These are phyloP conservation scores for Salicornia ramosissima DNA, from an alignment of 148 eudicot species.

Conservation along the genomic window DNA sequence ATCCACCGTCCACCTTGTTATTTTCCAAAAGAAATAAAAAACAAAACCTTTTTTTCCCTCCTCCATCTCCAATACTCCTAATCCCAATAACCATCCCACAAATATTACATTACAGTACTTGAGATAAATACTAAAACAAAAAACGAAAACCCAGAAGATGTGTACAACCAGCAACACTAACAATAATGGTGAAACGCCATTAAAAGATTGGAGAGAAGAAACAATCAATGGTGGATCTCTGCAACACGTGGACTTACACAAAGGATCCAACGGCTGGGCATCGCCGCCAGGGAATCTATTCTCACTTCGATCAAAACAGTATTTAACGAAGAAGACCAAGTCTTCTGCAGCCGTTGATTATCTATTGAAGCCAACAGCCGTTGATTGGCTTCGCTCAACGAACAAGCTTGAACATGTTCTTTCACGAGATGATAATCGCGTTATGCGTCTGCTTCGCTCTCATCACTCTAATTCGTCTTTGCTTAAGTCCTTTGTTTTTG, in stretches of 20 bases:
- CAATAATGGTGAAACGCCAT: conserved; percentile 11
- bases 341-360: conserved; percentile 57
- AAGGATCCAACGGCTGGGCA: conserved; percentile 79
- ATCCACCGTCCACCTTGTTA: too few relatives aligned
- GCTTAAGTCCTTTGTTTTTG: conserved; percentile 55
- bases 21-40: too few relatives aligned
- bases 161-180: conserved; percentile 1
- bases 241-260: conserved; percentile 52
- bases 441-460: conserved; percentile 37
- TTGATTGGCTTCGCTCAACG: conserved; percentile 73
- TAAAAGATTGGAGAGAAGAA: conserved; percentile 49
- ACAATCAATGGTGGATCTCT: conserved; percentile 59
- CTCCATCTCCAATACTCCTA: too few relatives aligned
- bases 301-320: conserved; percentile 50
- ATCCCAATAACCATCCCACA: too few relatives aligned
- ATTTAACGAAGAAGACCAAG: conserved; percentile 52
- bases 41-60: too few relatives aligned
- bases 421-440: conserved; percentile 62
- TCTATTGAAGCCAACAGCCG: conserved; percentile 69
- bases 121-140: too few relatives aligned
- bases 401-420: conserved; percentile 72
- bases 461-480: conserved; percentile 28
- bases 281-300: conserved; percentile 76
- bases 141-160: conserved; percentile 6
- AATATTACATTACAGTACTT: too few relatives aligned